Evolutionary conservation across 495 filamentous ascomycete species (phyloP).

Genomic region (Zalerion maritima): DNA sequence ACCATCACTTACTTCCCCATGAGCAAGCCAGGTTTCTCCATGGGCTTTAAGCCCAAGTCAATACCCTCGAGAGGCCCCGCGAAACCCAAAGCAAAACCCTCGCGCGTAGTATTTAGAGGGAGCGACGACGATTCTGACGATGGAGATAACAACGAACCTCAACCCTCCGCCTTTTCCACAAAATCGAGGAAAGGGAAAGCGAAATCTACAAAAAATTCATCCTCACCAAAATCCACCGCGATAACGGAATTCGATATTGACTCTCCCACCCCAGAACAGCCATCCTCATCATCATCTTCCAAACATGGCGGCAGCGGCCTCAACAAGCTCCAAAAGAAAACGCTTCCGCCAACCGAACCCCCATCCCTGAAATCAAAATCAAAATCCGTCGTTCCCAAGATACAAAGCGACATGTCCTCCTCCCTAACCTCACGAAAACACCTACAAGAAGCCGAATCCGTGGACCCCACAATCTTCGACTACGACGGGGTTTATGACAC

Average conservation of each 20-base stretch:
- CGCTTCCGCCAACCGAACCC: conserved; percentile 9
- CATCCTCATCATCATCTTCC: conserved; percentile 4
- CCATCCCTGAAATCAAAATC: conserved; percentile 19
- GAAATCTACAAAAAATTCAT: too few relatives aligned
- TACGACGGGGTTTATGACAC: conserved; percentile 63
- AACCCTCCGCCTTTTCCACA: too few relatives aligned
- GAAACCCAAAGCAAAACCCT: conserved; percentile 36
- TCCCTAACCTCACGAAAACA: conserved; percentile 38
- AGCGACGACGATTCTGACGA: conserved; percentile 34
- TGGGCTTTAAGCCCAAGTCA: conserved; percentile 22
- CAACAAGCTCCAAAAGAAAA: conserved; percentile 12
- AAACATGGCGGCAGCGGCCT: conserved; percentile 11
- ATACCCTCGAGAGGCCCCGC: conserved; percentile 13
- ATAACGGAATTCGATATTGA: conserved; percentile 23
- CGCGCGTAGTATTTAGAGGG: too few relatives aligned
- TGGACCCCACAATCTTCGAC: conserved; percentile 60
- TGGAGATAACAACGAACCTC: conserved; percentile 16
- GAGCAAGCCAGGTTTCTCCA: conserved; percentile 22
- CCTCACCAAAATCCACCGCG: conserved; percentile 9
- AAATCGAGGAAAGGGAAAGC: too few relatives aligned
- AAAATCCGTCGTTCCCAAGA: conserved; percentile 17
- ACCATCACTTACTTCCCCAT: too few relatives aligned
- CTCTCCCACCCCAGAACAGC: conserved; percentile 6
- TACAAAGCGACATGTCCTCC: conserved; percentile 42
- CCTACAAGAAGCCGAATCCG: conserved; percentile 37